Evolutionary conservation across 768 basidiomycete species (phyloP).

Genomic region (Xanthoconium purpureum): DNA sequence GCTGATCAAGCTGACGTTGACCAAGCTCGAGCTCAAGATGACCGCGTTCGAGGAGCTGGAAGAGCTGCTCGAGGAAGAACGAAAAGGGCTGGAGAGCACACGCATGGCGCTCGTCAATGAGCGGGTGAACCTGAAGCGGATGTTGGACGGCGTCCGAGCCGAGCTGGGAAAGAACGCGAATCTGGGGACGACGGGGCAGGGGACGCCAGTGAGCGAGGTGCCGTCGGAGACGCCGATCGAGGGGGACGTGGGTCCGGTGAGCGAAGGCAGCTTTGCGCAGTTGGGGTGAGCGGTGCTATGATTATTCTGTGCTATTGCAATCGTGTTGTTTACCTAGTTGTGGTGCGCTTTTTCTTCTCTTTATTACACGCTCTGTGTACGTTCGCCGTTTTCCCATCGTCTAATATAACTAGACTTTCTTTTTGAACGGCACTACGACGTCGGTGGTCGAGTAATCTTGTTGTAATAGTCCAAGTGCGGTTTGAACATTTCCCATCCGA

Average conservation of each 20-base stretch:
- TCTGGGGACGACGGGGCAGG: slow-evolving; percentile 61
- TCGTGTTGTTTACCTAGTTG: slow-evolving; percentile 16
- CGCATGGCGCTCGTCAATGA: slow-evolving; percentile 79
- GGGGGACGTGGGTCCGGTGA: slow-evolving; percentile 52
- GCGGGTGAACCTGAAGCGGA: slow-evolving; percentile 64
- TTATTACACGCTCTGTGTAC: slow-evolving; percentile 6
- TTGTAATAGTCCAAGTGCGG: too few relatives aligned
- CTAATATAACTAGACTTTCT: slow-evolving; percentile 4
- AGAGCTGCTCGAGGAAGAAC: slow-evolving; percentile 86
- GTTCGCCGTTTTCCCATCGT: not conserved
- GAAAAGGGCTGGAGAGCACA: slow-evolving; percentile 78
- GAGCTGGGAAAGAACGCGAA: slow-evolving; percentile 59
- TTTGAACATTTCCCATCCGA: too few relatives aligned
- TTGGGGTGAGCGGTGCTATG: slow-evolving; percentile 35
- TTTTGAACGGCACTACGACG: not conserved
- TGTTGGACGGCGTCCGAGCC: slow-evolving; percentile 62
- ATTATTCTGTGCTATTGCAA: slow-evolving; percentile 28
- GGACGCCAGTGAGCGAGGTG: slow-evolving; percentile 54
- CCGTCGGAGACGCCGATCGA: slow-evolving; percentile 43
- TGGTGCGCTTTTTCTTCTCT: not conserved
- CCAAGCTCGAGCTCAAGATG: slow-evolving; percentile 94
- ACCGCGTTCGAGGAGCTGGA: slow-evolving; percentile 93
- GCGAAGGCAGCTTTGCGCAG: slow-evolving; percentile 53
- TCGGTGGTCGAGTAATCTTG: not conserved
- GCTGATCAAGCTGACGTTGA: slow-evolving; percentile 79